Percentiles rank a stretch among this genome's conserved stretches.
Evolutionary conservation across 2,329 filamentous ascomycete species (phyloP).

Genomic region (Coniella vitis): DNA sequence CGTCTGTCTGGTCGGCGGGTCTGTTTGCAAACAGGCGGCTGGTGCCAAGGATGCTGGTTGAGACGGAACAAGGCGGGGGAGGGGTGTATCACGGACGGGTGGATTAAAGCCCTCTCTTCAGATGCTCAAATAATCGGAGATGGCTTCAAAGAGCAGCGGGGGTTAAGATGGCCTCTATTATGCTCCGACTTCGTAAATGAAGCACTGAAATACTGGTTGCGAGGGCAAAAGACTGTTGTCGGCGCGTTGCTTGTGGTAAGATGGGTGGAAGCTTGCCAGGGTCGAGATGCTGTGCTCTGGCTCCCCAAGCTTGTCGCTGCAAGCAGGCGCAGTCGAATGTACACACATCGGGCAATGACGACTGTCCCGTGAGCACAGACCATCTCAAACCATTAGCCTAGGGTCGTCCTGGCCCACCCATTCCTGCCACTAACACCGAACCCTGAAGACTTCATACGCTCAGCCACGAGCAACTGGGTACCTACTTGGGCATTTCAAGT

Average conservation of each 20-base stretch:
- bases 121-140: too few relatives aligned
- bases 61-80: conserved; percentile 6
- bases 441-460: background rate
- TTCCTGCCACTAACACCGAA: background rate
- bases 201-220: background rate
- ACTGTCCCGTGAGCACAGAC: background rate
- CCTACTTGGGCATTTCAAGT: background rate
- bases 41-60: conserved; percentile 2
- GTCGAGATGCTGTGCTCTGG: background rate
- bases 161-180: background rate
- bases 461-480: background rate
- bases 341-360: background rate
- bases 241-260: background rate
- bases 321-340: background rate
- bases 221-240: background rate
- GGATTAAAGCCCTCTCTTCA: background rate
- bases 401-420: background rate
- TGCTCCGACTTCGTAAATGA: too few relatives aligned
- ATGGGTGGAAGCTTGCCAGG: background rate
- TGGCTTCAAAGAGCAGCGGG: background rate
- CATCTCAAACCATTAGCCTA: background rate
- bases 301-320: background rate
- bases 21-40: conserved; percentile 4
- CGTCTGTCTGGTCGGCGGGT: background rate
- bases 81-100: background rate